Percentiles rank a stretch among this genome's conserved stretches.
These are phyloP conservation scores for Neurospora sp. DNA, from an alignment of 495 filamentous ascomycete species.

Conservation along the genomic window DNA sequence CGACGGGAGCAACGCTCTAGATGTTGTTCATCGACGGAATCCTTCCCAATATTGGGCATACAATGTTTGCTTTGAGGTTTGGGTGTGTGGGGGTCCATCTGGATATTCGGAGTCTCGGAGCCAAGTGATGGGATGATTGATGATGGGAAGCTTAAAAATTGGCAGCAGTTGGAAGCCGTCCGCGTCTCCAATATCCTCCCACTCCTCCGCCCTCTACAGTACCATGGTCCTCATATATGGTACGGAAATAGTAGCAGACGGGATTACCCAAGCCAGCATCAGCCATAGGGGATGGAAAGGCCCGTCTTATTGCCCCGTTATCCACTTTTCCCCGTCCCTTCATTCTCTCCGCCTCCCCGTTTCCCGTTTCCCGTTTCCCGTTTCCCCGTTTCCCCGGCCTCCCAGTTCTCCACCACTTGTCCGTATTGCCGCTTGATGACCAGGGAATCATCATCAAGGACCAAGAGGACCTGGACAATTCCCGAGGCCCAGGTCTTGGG, in stretches of 20 bases:
- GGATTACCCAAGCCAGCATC: neutral
- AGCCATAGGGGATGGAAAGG: neutral
- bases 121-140: neutral
- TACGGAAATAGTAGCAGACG: neutral
- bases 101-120: neutral
- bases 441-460: neutral
- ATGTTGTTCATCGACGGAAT: neutral
- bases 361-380: neutral
- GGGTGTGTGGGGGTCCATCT: neutral
- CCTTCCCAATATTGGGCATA: neutral
- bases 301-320: neutral
- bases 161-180: neutral
- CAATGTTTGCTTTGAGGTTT: neutral
- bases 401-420: neutral
- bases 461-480: neutral
- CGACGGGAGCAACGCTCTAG: neutral
- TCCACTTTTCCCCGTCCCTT: neutral
- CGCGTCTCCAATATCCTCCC: neutral
- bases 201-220: neutral
- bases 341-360: neutral
- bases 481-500: neutral
- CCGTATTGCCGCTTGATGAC: neutral
- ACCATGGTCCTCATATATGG: neutral
- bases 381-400: neutral
- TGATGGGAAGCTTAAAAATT: neutral